Conservation (phyloP, 805 yeast species). For the Zygosaccharomyces rouxii region DNA sequence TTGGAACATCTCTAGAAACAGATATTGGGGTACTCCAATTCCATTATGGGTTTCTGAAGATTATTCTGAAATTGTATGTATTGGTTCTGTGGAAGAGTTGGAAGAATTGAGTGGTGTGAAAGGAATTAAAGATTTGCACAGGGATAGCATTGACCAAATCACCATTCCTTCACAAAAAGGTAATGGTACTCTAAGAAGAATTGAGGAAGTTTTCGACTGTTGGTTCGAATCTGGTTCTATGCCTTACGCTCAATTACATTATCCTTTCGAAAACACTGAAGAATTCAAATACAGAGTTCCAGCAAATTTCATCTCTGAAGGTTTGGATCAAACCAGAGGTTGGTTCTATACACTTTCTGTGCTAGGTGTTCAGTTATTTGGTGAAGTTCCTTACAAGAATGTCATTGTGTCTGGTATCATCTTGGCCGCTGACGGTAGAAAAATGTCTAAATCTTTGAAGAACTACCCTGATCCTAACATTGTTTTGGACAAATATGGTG, state of each 20-base stretch:
- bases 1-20: constrained; percentile 97
- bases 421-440: constrained; percentile 96
- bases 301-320: constrained; percentile 97
- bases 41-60: constrained; percentile 98
- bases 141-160: constrained; percentile 85
- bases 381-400: constrained; percentile 88
- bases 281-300: constrained; percentile 75
- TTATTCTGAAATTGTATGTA: constrained; percentile 83
- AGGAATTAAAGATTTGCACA: constrained; percentile 85
- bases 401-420: constrained; percentile 96
- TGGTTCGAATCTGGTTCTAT: constrained; percentile 99
- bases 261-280: constrained; percentile 86
- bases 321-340: constrained; percentile 99
- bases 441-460: constrained; percentile 97
- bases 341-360: constrained; percentile 98
- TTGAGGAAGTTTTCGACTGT: constrained; percentile 98
- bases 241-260: constrained; percentile 97
- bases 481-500: constrained; percentile 86
- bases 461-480: constrained; percentile 93
- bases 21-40: constrained; percentile 99
- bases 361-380: constrained; percentile 90
- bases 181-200: constrained; percentile 80
- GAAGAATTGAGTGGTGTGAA: constrained; percentile 75
- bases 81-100: constrained; percentile 87
- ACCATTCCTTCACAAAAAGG: constrained; percentile 91